Base-by-base conservation (phyloP, 1,284 basidiomycete genomes). In the Malassezia slooffiae region DNA sequence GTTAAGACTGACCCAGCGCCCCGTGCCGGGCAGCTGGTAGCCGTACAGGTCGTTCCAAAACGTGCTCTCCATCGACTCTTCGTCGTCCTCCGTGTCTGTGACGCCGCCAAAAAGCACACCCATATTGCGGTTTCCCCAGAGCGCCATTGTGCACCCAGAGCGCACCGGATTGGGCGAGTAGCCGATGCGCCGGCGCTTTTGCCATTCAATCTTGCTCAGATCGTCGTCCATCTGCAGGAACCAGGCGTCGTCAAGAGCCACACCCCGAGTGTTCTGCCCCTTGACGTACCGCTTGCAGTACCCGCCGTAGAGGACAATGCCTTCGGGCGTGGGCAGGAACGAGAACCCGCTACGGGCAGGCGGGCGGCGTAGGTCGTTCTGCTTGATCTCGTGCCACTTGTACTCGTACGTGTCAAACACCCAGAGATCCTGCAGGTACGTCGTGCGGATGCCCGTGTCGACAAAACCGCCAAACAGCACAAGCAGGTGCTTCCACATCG, bases 201-300 rank as follows among this genome's bases (percentile, higher is more conserved):
- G 83, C 89, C 89, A 93, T 80, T 73, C 24, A 75, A 75, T 34
- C 77, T 75, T 13, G 59, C 60, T 45, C 22, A 67, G 42, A 19
- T 64, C 60, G 11, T 62, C 63, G 38, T 63, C 60, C 55, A 70
- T 58, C 79, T 80, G 78, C n/a, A 93, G 75, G 42, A 90, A 75
- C 87, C 89, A 93, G 0, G 84, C 85, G 61, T 95, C 89, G 26
- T 90, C 86, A 4, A 91, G 75, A 69, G 86, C 87, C 9, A 89
- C 75, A 2, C 89, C 89, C 28, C 88, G 75, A 0, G 85, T 80
- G 3, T 85, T 50, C 62, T 88, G 86, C 0, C 86, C 86, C 63
- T 90, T 90, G 30, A 75, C 72, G 58, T 91, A 93, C 66, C 86
- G 83, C 66, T 93, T 93, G 64, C 83, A 85, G 68, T 93, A 95